Evolutionary conservation across 1,139 yeast genomes (phyloP), one percentile per base, ranked within the genome.

Genomic region (Yueomyces sp.): DNA sequence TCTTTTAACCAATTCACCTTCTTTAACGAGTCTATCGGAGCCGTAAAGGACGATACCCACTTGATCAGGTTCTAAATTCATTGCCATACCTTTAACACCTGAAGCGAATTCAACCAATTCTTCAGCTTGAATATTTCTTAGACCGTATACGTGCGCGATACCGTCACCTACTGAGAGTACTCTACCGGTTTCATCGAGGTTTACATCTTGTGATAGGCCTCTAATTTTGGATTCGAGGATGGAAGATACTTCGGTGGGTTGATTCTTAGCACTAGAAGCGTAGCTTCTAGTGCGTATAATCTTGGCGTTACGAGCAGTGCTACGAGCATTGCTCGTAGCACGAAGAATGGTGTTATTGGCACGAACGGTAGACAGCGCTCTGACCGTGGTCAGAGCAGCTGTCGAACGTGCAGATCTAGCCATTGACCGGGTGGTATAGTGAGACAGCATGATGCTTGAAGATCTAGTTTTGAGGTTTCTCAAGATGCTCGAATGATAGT

Each of bases 61-160:
- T 76, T 91, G 97, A 70, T 95, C 96, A 62, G 98, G 95, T 75
- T 93, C 98, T 81, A 93, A 84, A 82, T 93, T 93, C 69, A 93
- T 80, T 65, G 98, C 98, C 99, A 93, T 93, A 83, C 98, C 99
- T 76, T 89, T 87, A 64, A 91, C 97, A 78, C 99, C 98, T 49
- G 98, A 87, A 51, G 96, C 77, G 77, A 93, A 93, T 75, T 93
- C 98, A 64, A 93, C 97, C 71, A 93, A 81, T 76, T 93, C 99
- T 76, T 91, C 98, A 66, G 98, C 98, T 79, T 91, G 97, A 71
- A 89, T 82, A 81, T 93, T 93, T 93, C 89, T 91, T 65, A 93
- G 78, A 73, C 99, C 99, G 75, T 85, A 91, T 65, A 91, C 96
- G 81, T 98, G 95, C 69, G 98, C 99, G 68, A 91, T 91, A 89